Evolutionary conservation across 2,329 filamentous ascomycete genomes (phyloP), one percentile per base, ranked within the genome.

Genomic region (Colletotrichum tofieldiae): DNA sequence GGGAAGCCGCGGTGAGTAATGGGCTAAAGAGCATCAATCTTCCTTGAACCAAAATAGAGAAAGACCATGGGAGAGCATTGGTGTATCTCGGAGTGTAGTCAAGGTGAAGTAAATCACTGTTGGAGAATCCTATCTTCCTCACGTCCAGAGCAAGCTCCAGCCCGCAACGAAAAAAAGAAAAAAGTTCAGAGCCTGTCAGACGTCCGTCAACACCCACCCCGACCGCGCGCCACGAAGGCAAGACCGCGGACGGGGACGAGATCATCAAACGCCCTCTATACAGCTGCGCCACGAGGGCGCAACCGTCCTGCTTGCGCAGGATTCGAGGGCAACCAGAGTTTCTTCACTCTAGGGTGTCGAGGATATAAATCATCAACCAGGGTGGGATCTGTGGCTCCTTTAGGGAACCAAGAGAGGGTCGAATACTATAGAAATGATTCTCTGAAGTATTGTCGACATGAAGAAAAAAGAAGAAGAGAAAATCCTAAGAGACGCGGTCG

Each of bases 351-450:
- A 90, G 92, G 93, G 93, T 87, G 89, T 88, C 91, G 94, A 94
- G 93, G 94, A 94, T 92, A 90, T 94, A 80, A 85, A 84, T 97
- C 94, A 96, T 97, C 94, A 94, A 93, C 93, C 94, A 94, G 94
- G 93, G 92, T 96, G 90, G 91, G 91, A 90, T 94, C 93, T 96
- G 93, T 95, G 90, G 93, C 95, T 97, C 89, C 89, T 93, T 90
- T 95, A 89, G 91, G 91, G 90, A 96, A 93, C 91, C 94, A 93
- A 96, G 93, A 94, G 91, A 89, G 88, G 89, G 93, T 95, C 91
- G 91, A 94, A 89, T 92, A 95, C 95, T 98, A 95, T 95, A 97
- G 93, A 97, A 97, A 94, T 94, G 94, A 96, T 96, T 95, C 93
- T 94, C 84, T 72, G 70, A 72, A 72, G 70, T 72, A 72, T 72